Base-by-base conservation (phyloP, 1,284 basidiomycete species). In the Boletus sp. region DNA sequence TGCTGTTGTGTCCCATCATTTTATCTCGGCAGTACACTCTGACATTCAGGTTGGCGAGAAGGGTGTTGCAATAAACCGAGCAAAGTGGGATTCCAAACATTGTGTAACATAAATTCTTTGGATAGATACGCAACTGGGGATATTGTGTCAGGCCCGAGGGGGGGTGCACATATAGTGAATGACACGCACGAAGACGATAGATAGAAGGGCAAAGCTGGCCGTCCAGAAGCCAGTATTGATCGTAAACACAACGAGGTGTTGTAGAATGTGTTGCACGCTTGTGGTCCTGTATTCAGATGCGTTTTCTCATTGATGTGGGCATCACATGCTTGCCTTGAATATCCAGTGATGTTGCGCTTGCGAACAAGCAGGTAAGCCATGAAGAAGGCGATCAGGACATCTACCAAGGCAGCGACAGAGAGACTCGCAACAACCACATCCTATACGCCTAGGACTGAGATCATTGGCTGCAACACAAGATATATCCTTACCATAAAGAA, bases 151-250 rank as follows among this genome's bases (percentile, higher is more conserved):
- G 46, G 7, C 7, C 17, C 6, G 17, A 28, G n/a, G 37, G 10
- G 1, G 8, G 25, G 23, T 1, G 3, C 13, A 7, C 14, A 3
- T 19, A 7, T 13, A 7, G n/a, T 1, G 2, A 27, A 30, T 11
- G 14, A 23, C 8, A 59, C 68, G 14, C 38, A 67, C 66, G 9
- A 69, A 35, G 28, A 69, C 25, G 51, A 56, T 0, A 1, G 59
- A 11, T n/a, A 67, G 27, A 27, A 67, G 11, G 1, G 66, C 66
- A 14, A 65, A 68, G 2, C 8, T 5, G 14, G 68, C 52, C 1
- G 68, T 52, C 68, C 66, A 67, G 28, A 64, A 46, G 6, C 66
- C 63, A 1, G 59, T 47, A 13, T 70, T 70, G 1, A 67, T 25
- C 7, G 58, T 33, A 27, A 68, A 68, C 7, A 66, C 14, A 2